Evolutionary conservation across 805 yeast species (phyloP), one percentile per base, ranked within the genome.

Genomic region (Candida koratica): DNA sequence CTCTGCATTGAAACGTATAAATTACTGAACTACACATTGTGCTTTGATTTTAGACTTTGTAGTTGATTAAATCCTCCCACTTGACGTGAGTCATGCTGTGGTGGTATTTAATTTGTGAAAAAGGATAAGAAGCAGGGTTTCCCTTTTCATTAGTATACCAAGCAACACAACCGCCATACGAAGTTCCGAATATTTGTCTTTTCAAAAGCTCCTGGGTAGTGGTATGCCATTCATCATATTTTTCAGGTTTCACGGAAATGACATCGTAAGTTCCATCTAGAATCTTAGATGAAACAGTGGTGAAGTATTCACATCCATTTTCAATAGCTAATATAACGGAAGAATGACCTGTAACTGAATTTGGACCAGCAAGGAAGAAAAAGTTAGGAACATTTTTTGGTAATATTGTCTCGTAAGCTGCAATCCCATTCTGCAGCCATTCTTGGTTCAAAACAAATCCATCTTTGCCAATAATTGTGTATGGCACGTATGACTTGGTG

Each of bases 301-400:
- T 33, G 27, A 54, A 48, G 31, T 49, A 60, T 4, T 43, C 41
- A 32, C 57, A 47, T 4, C 53, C 56, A 43, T 60, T 62, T 44
- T 65, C 69, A 39, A 60, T 53, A 11, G 67, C 65, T 38, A 57
- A 44, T 5, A 65, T 63, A 34, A 62, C 69, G 4, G 69, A 64
- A 0, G 66, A 55, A 39, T 65, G 70, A 9, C 71, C 71, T 11
- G 70, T 61, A 27, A 67, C 66, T 2, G 67, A 52, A 39, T 65
- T 65, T 20, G 71, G 70, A 6, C 71, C 71, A 1, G 53, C 65
- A 38, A 64, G 47, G 12, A 56, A 14, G 37, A 64, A 60, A 9
- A 56, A 36, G 34, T 65, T 65, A 14, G 71, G 71, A 28, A 52
- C 47, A 19, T 61, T 52, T 34, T 55, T 56, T 9, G 54, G 49